Conservation (phyloP, 2,329 filamentous ascomycete genomes). For the Ceratocystis cacaofunesta region DNA sequence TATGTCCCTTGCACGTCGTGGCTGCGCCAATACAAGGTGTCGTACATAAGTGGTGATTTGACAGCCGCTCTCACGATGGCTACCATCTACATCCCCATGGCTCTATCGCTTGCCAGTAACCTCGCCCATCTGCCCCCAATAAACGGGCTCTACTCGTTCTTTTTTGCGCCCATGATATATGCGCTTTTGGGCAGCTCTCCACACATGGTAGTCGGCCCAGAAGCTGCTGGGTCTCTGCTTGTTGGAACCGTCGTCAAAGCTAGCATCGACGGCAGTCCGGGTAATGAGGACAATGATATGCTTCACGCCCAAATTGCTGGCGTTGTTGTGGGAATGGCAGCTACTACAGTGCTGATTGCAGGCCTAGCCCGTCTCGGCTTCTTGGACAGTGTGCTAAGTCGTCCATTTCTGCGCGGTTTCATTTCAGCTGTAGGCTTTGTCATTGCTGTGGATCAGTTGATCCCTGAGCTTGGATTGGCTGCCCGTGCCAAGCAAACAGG, state of each 20-base stretch:
- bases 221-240: conserved; percentile 82
- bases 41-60: conserved; percentile 72
- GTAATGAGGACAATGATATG: conserved; percentile 44
- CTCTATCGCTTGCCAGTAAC: conserved; percentile 81
- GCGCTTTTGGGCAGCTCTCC: conserved; percentile 82
- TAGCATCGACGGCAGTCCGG: conserved; percentile 54
- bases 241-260: conserved; percentile 74
- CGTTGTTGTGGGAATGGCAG: conserved; percentile 74
- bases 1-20: conserved; percentile 86
- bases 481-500: conserved; percentile 45
- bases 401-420: conserved; percentile 85
- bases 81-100: conserved; percentile 98
- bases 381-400: conserved; percentile 81
- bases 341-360: conserved; percentile 74
- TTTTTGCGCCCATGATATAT: conserved; percentile 84
- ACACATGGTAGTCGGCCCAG: conserved; percentile 85
- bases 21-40: conserved; percentile 73
- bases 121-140: conserved; percentile 85
- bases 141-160: conserved; percentile 85
- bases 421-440: conserved; percentile 95
- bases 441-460: conserved; percentile 86
- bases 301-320: conserved; percentile 74
- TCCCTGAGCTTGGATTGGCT: conserved; percentile 73
- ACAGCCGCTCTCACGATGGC: conserved; percentile 85
- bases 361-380: conserved; percentile 80